A percentile compares a stretch with the other conserved stretches of the same genome.
Conservation (phyloP, 2,329 filamentous ascomycete species). For the Cadophora luteo-olivacea region DNA sequence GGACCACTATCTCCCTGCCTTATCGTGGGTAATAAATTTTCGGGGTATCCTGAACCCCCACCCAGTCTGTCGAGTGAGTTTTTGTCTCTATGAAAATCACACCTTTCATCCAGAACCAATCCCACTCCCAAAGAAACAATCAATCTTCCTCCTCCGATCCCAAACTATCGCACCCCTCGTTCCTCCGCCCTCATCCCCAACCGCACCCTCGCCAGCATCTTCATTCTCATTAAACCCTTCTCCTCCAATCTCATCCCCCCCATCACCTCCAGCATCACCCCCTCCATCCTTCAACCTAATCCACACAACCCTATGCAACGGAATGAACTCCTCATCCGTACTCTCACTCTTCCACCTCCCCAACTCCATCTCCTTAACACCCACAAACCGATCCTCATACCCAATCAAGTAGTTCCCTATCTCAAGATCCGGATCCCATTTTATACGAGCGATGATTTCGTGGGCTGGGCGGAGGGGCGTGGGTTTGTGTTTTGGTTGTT, state of each 20-base stretch:
- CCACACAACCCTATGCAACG: slow-evolving; percentile 67
- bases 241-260: slow-evolving; percentile 41
- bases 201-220: background rate
- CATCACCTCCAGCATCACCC: slow-evolving; percentile 44
- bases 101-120: background rate
- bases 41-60: no score
- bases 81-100: background rate
- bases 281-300: slow-evolving; percentile 60
- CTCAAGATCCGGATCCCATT: slow-evolving; percentile 63
- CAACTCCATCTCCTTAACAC: slow-evolving; percentile 59
- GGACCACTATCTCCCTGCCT: no score
- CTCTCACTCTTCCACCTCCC: slow-evolving; percentile 65
- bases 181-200: no score
- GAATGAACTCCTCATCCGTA: slow-evolving; percentile 71
- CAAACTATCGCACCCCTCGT: slow-evolving; percentile 4
- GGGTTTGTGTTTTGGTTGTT: background rate
- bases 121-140: slow-evolving; percentile 15
- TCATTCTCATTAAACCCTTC: background rate
- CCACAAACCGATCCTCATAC: slow-evolving; percentile 66
- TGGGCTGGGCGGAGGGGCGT: slow-evolving; percentile 57
- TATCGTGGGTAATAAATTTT: no score
- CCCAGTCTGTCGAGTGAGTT: no score
- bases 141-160: slow-evolving; percentile 17
- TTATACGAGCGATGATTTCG: slow-evolving; percentile 64
- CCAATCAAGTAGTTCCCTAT: slow-evolving; percentile 61